phyloP scores from a whole-genome alignment of 2,329 filamentous ascomycete genomes.

The Fusarium devonianum region DNA sequence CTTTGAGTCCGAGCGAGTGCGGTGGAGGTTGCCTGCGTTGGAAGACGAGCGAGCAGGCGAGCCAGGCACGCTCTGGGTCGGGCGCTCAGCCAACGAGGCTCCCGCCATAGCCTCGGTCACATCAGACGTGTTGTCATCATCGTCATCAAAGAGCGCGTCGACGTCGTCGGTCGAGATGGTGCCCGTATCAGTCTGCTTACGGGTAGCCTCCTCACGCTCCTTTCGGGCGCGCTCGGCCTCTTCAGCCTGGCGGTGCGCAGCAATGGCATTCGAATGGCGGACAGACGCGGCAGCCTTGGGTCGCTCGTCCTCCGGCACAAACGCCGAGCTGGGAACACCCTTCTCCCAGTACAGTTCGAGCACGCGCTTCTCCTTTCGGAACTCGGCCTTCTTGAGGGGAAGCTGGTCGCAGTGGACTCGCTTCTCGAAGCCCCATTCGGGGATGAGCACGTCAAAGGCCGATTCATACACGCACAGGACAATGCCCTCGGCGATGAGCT shows the following conservation, averaged over 20 bases:
- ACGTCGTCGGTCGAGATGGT: constrained; percentile 93
- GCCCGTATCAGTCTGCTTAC: constrained; percentile 92
- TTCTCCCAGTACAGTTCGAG: constrained; percentile 99
- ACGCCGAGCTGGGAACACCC: constrained; percentile 94
- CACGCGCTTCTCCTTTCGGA: constrained; percentile 92
- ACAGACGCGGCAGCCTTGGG: constrained; percentile 81
- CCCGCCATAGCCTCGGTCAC: constrained; percentile 91
- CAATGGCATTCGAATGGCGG: constrained; percentile 76
- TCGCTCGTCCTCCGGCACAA: constrained; percentile 95
- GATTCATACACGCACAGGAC: constrained; percentile 98
- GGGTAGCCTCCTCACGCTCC: constrained; percentile 88
- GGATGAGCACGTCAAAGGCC: constrained; percentile 96
- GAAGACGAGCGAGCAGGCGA: constrained; percentile 82
- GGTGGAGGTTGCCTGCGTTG: constrained; percentile 74
- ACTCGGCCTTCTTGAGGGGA: constrained; percentile 98
- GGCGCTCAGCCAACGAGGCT: constrained; percentile 86
- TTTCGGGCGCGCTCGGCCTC: constrained; percentile 81
- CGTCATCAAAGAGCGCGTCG: constrained; percentile 94
- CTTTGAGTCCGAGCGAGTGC: constrained; percentile 94
- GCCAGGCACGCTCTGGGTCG: constrained; percentile 93
- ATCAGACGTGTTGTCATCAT: constrained; percentile 87
- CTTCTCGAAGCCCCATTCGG: constrained; percentile 99
- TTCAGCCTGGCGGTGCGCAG: constrained; percentile 81
- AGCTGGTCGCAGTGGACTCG: constrained; percentile 98
- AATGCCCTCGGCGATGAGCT: constrained; percentile 94